These are phyloP conservation scores for Colletotrichum endophyticum DNA, from an alignment of 2,329 filamentous ascomycete species.

Conservation along the genomic window DNA sequence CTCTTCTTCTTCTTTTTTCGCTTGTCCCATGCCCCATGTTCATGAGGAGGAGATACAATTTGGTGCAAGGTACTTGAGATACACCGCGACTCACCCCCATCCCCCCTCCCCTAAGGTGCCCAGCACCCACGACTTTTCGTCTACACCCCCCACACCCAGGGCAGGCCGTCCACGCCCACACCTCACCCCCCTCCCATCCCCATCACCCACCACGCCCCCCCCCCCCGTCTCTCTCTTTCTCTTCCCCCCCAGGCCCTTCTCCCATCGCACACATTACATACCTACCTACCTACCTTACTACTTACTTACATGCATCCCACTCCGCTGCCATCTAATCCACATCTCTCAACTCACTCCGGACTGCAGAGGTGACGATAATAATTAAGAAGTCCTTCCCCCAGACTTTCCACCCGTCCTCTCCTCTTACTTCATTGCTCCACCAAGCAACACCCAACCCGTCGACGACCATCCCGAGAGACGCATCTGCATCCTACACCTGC, in stretches of 20 bases:
- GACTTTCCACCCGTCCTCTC: conserved; percentile 20
- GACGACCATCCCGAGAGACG: not conserved
- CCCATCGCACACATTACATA: conserved; percentile 16
- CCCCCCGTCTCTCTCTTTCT: not conserved
- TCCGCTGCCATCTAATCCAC: conserved; percentile 20
- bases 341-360: conserved; percentile 3
- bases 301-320: conserved; percentile 16
- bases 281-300: not conserved
- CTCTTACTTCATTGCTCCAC: conserved; percentile 23
- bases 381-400: conserved; percentile 22
- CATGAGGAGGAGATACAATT: conserved; percentile 7
- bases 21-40: conserved; percentile 6
- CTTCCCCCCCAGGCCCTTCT: not conserved
- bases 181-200: not conserved
- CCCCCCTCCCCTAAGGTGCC: not conserved
- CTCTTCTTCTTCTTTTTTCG: not conserved
- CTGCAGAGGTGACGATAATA: conserved; percentile 22
- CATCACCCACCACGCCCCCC: not conserved
- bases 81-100: conserved; percentile 21
- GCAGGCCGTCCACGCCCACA: not conserved
- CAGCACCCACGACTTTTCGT: not conserved
- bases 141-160: not conserved
- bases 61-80: not conserved
- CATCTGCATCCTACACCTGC: not conserved
- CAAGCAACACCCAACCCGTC: not conserved